phyloP scores from a whole-genome alignment of 768 basidiomycete genomes.

The Amanita pseudoporphyria region DNA sequence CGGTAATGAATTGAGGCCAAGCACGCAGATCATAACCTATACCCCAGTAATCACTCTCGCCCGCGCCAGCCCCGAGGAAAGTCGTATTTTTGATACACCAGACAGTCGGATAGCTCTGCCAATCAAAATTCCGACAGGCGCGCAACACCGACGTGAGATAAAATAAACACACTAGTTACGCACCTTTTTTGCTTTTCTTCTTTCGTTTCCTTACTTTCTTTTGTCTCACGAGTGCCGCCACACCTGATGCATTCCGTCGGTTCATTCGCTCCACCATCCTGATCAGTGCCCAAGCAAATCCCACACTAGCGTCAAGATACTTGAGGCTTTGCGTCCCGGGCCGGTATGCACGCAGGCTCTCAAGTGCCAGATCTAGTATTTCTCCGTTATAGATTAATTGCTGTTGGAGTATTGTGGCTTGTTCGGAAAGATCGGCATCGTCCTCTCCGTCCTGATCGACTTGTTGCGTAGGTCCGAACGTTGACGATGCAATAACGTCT shows the following conservation, averaged over 20 bases:
- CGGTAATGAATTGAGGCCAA: constrained; percentile 8
- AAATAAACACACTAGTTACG: constrained; percentile 9
- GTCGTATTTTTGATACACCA: constrained; percentile 1
- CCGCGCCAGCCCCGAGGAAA: constrained; percentile 1
- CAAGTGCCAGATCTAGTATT: constrained; percentile 79
- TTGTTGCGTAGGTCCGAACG: not conserved
- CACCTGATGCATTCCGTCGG: constrained; percentile 53
- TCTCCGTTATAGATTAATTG: constrained; percentile 95
- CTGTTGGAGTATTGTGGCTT: constrained; percentile 74
- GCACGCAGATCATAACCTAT: constrained; percentile 6
- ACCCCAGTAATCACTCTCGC: not conserved
- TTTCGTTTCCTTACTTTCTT: constrained; percentile 37
- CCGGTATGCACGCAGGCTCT: constrained; percentile 69
- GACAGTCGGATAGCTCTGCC: not conserved
- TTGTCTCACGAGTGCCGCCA: constrained; percentile 61
- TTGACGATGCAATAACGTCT: constrained; percentile 63
- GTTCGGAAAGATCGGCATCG: constrained; percentile 48
- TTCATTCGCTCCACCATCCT: constrained; percentile 86
- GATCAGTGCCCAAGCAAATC: constrained; percentile 78
- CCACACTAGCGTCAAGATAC: constrained; percentile 81
- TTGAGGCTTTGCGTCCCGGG: constrained; percentile 68
- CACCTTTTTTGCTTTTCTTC: constrained; percentile 39
- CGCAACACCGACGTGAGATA: not conserved
- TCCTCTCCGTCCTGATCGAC: not conserved
- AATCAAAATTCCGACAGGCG: not conserved